phyloP scores from a whole-genome alignment of 768 basidiomycete genomes.

The Leccinum truebloodii region DNA sequence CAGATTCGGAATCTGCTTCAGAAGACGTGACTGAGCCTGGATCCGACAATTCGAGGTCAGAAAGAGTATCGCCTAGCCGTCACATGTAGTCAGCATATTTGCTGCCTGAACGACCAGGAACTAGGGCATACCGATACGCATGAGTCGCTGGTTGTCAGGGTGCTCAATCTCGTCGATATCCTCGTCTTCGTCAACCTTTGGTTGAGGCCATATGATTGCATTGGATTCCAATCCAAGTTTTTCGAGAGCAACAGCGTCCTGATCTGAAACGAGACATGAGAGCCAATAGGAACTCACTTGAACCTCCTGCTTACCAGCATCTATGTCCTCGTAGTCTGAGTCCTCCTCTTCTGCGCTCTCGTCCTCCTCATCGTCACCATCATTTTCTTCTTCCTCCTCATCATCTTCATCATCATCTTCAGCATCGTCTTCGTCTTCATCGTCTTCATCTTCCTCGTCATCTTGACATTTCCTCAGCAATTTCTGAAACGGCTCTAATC shows the following conservation, averaged over 20 bases:
- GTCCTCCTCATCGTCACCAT: constrained; percentile 31
- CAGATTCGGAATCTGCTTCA: constrained; percentile 45
- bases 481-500: constrained; percentile 66
- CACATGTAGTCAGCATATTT: constrained; percentile 4
- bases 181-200: constrained; percentile 58
- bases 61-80: constrained; percentile 52
- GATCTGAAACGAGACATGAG: constrained; percentile 39
- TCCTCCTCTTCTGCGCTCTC: constrained; percentile 39
- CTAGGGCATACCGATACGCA: constrained; percentile 63
- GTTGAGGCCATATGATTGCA: constrained; percentile 80
- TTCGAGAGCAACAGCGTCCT: constrained; percentile 42
- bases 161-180: constrained; percentile 62
- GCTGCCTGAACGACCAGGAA: not conserved
- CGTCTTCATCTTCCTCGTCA: constrained; percentile 37
- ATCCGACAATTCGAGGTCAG: constrained; percentile 65
- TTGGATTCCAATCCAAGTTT: constrained; percentile 70
- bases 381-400: constrained; percentile 11
- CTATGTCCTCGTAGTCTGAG: constrained; percentile 69
- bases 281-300: not conserved
- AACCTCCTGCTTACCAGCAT: constrained; percentile 53
- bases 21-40: constrained; percentile 55
- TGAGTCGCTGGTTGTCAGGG: constrained; percentile 69
- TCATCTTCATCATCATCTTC: constrained; percentile 20
- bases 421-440: constrained; percentile 33
- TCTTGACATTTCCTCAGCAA: constrained; percentile 56